Conservation (phyloP, 164 flowering plant genomes). For the Tinospora cordifolia region DNA sequence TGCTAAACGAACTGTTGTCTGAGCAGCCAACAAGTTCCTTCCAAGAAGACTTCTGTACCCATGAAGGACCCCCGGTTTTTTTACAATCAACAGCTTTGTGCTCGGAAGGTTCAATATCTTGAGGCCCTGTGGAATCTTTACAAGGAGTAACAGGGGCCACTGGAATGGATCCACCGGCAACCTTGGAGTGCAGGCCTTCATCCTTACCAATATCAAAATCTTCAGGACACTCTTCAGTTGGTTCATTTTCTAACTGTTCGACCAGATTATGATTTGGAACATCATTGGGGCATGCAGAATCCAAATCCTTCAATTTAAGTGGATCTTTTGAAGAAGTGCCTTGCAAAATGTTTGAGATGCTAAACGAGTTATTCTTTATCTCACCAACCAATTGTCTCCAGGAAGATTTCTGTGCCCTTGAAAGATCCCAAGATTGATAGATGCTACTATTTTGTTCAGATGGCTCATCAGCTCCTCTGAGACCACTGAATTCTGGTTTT, state of each 20-base stretch:
- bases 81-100: conserved; percentile 15
- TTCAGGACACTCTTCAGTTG: conserved; percentile 9
- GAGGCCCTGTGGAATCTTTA: background rate
- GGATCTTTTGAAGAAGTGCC: conserved; percentile 16
- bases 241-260: conserved; percentile 5
- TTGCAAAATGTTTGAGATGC: conserved; percentile 48
- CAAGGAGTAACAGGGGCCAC: background rate
- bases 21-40: conserved; percentile 37
- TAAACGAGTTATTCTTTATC: conserved; percentile 38
- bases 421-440: conserved; percentile 27
- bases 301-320: conserved; percentile 9
- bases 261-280: conserved; percentile 3
- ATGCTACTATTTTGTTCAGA: conserved; percentile 5
- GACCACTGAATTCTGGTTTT: conserved; percentile 11
- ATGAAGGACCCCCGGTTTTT: conserved; percentile 15
- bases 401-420: conserved; percentile 51
- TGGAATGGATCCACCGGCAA: conserved; percentile 1
- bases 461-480: conserved; percentile 22
- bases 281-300: background rate
- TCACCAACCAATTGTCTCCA: conserved; percentile 59
- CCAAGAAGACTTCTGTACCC: conserved; percentile 58
- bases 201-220: conserved; percentile 11
- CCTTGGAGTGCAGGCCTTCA: conserved; percentile 2
- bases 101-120: background rate
- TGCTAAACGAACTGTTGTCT: conserved; percentile 44